A percentile compares a stretch with the other conserved stretches of the same genome.
phyloP scores from a whole-genome alignment of 306 rosid species.

The Dalbergia cochinchinensis region DNA sequence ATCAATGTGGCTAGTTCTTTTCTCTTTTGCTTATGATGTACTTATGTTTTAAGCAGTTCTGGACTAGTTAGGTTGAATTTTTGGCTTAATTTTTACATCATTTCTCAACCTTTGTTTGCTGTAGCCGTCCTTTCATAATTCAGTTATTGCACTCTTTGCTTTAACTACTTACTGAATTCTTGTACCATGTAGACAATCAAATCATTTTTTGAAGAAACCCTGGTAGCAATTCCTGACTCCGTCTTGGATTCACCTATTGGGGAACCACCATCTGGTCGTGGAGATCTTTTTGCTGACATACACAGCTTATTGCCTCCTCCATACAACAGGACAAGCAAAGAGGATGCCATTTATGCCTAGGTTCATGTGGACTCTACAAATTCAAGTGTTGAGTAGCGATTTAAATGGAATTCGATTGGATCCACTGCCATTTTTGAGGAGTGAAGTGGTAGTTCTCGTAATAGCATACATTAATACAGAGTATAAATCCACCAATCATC shows the following conservation, averaged over 20 bases:
- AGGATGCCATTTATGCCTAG: conserved; percentile 54
- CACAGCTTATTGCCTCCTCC: conserved; percentile 71
- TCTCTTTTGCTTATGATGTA: not conserved
- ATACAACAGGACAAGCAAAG: conserved; percentile 59
- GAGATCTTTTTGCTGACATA: conserved; percentile 69
- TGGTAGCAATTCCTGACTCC: conserved; percentile 80
- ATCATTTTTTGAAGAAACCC: conserved; percentile 88
- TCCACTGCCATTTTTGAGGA: conserved; percentile 3
- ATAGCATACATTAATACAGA: not conserved
- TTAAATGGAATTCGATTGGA: not conserved
- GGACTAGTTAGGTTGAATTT: conserved; percentile 21
- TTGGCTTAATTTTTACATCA: conserved; percentile 13
- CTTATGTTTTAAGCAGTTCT: not conserved
- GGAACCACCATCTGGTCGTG: conserved; percentile 56
- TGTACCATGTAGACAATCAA: conserved; percentile 72
- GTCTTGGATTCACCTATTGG: conserved; percentile 78
- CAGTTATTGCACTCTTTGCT: conserved; percentile 37
- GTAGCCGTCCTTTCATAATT: conserved; percentile 18
- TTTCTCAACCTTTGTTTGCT: conserved; percentile 10
- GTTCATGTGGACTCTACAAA: conserved; percentile 16
- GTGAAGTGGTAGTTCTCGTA: not conserved
- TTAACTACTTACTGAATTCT: conserved; percentile 42
- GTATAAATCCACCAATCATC: not conserved
- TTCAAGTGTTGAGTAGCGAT: not conserved
- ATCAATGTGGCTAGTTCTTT: not conserved